Base-by-base conservation (phyloP, 352 stramenopile species). In the Thalassiosira exigua region DNA sequence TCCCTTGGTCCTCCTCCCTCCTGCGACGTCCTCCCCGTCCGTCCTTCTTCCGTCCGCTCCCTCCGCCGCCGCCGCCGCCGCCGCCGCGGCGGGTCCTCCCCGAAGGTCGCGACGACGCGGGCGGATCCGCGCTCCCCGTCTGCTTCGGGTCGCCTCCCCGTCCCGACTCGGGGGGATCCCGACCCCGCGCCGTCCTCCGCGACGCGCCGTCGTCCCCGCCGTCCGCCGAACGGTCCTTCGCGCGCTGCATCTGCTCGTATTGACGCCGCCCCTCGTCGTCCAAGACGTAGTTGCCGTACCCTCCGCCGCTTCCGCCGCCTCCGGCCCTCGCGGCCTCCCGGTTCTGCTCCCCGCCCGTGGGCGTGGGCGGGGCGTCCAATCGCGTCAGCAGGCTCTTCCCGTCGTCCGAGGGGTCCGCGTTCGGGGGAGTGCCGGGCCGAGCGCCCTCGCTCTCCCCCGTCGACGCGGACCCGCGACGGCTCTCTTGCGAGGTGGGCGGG, bases 211-310 rank as follows among this genome's bases (percentile, higher is more conserved):
- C 24, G 17, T 24, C 57, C 22, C 19, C 57, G 30, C n/a, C 11
- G 36, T 22, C 4, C 24, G 9, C 57, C 11, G n/a, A n/a, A n/a
- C n/a, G n/a, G n/a, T n/a, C n/a, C n/a, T n/a, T 50, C 17, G n/a
- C 1, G 2, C 26, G 27, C 26, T 64, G 48, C 29, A 50, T 21
- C 50, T 61, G 48, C 32, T 26, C 4, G 21, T 48, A 44, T 44
- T 61, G 64, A 36, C 64, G 14, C 21, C 21, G n/a, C 1, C 64
- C 59, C 21, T 69, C 59, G 7, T 69, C 59, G 41, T 69, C 59
- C 59, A 69, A 44, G 2, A 69, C 50, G 59, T 69, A 56, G 24
- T 69, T 69, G 5, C 21, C 36, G 36, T 69, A 69, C n/a, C 26
- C 56, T 21, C 26, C 27, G 17, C 19, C 27, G 27, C 26, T 30